A percentile compares a stretch with the other conserved stretches of the same genome.
These are phyloP conservation scores for Acacia concinna DNA, from an alignment of 331 rosid species.

Conservation along the genomic window DNA sequence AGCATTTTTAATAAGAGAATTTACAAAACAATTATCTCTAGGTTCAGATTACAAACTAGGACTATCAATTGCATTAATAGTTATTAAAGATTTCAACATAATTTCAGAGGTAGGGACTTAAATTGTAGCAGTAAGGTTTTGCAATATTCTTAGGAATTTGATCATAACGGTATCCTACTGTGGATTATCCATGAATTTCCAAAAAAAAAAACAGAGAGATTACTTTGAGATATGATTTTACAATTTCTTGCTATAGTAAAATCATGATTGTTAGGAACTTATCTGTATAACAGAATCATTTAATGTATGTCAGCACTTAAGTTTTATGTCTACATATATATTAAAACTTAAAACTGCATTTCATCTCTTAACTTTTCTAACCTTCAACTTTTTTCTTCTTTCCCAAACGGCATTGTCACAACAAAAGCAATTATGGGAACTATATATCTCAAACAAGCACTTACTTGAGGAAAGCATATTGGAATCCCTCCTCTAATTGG, in stretches of 20 bases:
- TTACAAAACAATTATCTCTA: background rate
- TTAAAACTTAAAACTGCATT: background rate
- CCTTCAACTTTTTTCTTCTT: slow-evolving; percentile 6
- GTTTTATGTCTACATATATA: background rate
- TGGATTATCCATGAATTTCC: background rate
- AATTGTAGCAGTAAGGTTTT: background rate
- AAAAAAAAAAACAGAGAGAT: background rate
- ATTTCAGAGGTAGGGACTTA: background rate
- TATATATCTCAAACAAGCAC: slow-evolving; percentile 39
- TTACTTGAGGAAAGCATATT: slow-evolving; percentile 94
- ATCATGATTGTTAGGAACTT: background rate
- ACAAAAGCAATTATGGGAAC: slow-evolving; percentile 33
- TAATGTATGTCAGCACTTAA: background rate
- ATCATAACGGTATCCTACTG: background rate
- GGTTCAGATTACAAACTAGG: background rate
- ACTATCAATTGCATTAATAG: background rate
- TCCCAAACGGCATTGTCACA: slow-evolving; percentile 2
- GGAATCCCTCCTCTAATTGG: slow-evolving; percentile 99
- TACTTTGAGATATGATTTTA: background rate
- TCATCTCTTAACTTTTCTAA: background rate
- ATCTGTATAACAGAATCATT: slow-evolving; percentile 1
- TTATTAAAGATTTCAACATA: background rate
- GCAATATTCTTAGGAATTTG: background rate
- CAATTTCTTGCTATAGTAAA: background rate
- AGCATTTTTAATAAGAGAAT: background rate